phyloP scores from a whole-genome alignment of 495 filamentous ascomycete species.

The Annulohypoxylon maeteangense region DNA sequence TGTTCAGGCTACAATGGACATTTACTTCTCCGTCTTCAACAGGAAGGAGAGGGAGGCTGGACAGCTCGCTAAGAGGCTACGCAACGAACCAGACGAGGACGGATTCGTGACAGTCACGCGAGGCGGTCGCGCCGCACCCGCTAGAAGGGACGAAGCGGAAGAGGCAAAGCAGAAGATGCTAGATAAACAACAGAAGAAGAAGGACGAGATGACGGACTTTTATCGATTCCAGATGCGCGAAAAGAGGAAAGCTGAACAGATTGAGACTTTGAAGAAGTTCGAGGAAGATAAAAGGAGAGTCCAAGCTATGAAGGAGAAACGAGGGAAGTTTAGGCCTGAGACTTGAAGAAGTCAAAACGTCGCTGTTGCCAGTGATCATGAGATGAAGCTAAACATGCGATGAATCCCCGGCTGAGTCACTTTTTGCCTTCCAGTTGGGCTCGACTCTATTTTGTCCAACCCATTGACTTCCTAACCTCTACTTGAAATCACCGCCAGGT shows the following conservation, averaged over 20 bases:
- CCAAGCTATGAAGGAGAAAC: conserved; percentile 67
- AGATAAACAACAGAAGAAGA: conserved; percentile 73
- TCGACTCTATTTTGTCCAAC: background rate
- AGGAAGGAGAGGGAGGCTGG: conserved; percentile 72
- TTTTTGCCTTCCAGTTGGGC: conserved; percentile 1
- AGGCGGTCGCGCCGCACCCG: conserved; percentile 78
- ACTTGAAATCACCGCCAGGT: conserved; percentile 5
- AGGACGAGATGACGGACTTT: conserved; percentile 76
- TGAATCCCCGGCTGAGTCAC: background rate
- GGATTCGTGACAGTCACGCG: conserved; percentile 92
- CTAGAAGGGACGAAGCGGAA: conserved; percentile 77
- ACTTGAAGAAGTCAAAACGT: conserved; percentile 45
- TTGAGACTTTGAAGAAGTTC: conserved; percentile 71
- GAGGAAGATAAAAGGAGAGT: conserved; percentile 73
- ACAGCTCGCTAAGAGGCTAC: conserved; percentile 68
- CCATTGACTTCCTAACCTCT: background rate
- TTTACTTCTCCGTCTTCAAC: conserved; percentile 81
- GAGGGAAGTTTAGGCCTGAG: conserved; percentile 67
- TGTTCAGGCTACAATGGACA: conserved; percentile 77
- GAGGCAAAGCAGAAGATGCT: conserved; percentile 77
- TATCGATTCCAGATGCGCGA: conserved; percentile 95
- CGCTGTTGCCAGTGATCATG: background rate
- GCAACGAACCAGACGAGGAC: conserved; percentile 88
- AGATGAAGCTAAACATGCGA: background rate
- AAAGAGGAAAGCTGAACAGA: conserved; percentile 83